Conservation (phyloP, 2,329 filamentous ascomycete species). For the Sclerotinia trifoliorum region DNA sequence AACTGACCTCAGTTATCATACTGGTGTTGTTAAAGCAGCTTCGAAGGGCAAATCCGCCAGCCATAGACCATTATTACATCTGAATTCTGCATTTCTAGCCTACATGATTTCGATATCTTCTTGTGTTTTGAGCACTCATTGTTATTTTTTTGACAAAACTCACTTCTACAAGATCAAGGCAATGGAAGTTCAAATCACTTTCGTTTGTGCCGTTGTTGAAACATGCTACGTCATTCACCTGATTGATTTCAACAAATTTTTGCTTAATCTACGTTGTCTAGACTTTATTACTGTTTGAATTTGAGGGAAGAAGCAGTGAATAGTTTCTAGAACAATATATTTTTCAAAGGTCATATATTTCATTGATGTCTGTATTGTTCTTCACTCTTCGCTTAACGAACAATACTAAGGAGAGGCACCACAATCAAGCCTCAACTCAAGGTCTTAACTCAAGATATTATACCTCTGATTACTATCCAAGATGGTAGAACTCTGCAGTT, state of each 20-base stretch:
- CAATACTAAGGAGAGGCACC: slow-evolving; percentile 27
- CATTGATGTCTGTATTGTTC: slow-evolving; percentile 17
- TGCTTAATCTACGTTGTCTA: background rate
- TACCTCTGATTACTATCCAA: background rate
- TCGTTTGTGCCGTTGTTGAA: background rate
- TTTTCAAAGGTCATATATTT: background rate
- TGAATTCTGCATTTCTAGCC: background rate
- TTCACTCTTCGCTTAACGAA: slow-evolving; percentile 27
- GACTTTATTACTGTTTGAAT: background rate
- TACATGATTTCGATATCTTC: background rate
- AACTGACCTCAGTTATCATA: background rate
- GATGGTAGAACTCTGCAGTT: background rate
- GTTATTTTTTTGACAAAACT: background rate
- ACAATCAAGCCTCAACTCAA: background rate
- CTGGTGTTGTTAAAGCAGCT: background rate
- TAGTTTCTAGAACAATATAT: slow-evolving; percentile 8
- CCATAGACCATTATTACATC: background rate
- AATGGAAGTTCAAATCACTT: background rate
- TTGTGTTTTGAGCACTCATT: background rate
- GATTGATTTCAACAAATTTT: background rate
- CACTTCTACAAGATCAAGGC: background rate
- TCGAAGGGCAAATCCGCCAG: background rate
- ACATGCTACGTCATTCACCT: background rate
- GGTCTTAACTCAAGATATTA: background rate
- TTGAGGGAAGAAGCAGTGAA: background rate